Conservation (phyloP, 228 moss, liverwort and hornwort species). For the Sphagnum fallax region DNA sequence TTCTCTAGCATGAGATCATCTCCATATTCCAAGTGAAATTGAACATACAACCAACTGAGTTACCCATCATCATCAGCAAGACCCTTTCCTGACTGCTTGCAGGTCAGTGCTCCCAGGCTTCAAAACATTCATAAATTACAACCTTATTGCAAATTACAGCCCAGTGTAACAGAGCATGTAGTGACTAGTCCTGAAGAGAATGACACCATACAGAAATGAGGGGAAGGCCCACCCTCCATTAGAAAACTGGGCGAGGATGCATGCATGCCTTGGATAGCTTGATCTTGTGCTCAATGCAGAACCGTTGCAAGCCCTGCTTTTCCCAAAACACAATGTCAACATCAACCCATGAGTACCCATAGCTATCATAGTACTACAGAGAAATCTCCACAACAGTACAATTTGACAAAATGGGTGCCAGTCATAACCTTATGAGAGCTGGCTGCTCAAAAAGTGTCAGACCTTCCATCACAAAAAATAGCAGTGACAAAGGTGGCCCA, state of each 20-base stretch:
- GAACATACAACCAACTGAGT: not conserved
- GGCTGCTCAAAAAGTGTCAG: no score
- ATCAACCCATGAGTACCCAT: not conserved
- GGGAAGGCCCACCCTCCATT: slow-evolving; percentile 66
- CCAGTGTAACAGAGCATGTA: no score
- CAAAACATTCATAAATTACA: no score
- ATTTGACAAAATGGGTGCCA: no score
- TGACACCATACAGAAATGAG: slow-evolving; percentile 26
- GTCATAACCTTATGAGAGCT: no score
- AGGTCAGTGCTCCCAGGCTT: no score
- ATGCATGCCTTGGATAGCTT: slow-evolving; percentile 95
- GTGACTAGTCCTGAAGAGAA: not conserved
- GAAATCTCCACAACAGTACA: not conserved
- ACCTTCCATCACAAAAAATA: no score
- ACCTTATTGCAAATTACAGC: no score
- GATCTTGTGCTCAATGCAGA: slow-evolving; percentile 98
- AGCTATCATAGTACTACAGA: not conserved
- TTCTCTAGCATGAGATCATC: not conserved
- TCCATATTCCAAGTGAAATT: not conserved
- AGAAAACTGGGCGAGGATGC: slow-evolving; percentile 57
- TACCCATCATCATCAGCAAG: not conserved
- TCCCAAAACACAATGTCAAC: not conserved
- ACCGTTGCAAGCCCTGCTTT: slow-evolving; percentile 86
- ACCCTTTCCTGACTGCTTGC: no score
- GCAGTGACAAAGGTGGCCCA: no score